Base-by-base conservation (phyloP, 176 grass and related monocot species). In the Carex littledalei region DNA sequence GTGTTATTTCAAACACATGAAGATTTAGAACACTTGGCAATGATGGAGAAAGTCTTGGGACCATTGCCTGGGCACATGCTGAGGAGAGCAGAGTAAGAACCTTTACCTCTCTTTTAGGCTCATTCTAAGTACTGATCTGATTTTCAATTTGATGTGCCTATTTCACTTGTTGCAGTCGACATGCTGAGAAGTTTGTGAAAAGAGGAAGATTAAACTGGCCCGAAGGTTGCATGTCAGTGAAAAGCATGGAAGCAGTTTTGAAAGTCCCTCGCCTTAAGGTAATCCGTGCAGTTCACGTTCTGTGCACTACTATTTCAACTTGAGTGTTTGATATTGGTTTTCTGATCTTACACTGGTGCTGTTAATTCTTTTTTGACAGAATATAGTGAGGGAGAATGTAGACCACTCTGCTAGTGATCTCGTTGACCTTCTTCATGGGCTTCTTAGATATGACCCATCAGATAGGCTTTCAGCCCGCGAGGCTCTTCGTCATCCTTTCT, bases 191-290 rank as follows among this genome's bases (percentile, higher is more conserved):
- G 78, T 94, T 93, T 81, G 69, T 94, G 35, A 91, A 88, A 87
- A 93, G 89, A 70, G 89, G 37, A 39, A 39, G 37, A 8, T 79
- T 98, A 60, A 94, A 94, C 61, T 98, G 92, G 92, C 92, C 95
- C 43, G 89, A 98, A 70, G 91, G 92, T 41, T 90, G 89, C 39
- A 60, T 79, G 3, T 98, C 92, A 14, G 49, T 86, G 58, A 88
- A 98, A 14, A 98, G 92, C 52, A 90, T 94, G 79, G 84, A 90
- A 87, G 91, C 89, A 15, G 91, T 98, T 56, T 85, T 85, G 81
- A 94, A 93, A 81, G 79, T 93, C 10, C 76, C 89, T 2, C 64
- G 63, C 4, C 89, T 98, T 47, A 89, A 94, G 84, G 91, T 94
- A 92, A 31, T 63, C 0, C 10, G 15, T 2, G 20, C 43, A 1